Base-by-base conservation (phyloP, 2,329 filamentous ascomycete species). In the Venturia aucupariae region DNA sequence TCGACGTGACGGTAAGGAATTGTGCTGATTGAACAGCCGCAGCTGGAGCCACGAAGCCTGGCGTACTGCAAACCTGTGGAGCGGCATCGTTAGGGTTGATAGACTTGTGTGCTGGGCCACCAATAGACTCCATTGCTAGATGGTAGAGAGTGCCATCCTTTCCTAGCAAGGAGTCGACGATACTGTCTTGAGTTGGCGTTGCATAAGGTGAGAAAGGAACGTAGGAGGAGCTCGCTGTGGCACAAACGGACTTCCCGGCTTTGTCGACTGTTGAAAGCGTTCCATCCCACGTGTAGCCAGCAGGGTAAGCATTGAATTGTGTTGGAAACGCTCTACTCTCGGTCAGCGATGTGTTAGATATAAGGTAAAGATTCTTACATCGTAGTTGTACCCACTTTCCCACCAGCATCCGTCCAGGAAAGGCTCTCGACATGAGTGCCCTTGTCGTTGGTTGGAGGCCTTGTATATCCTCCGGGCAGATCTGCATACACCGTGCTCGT, bases 401-500 rank as follows among this genome's bases (percentile, higher is more conserved):
- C 57, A 17, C 39, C 57, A 24, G 39, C 57, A 10, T 38, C 57
- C 27, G 57, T 60, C 57, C 57, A 60, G 15, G 35, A 41, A 27
- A 60, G 42, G 57, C 57, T 60, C 24, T 38, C 35, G 30, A 60
- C 46, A 7, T 63, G 61, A 3, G 65, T 67, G 0, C 66, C 66
- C 3, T 51, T 46, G 10, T 61, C 24, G 42, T 67, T 61, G 2
- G 64, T 65, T 13, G 66, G 65, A 24, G 66, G 66, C 17, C 61
- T 46, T 6, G 65, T 67, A 35, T 55, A 62, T 8, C 66, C 66
- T 10, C 39, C 62, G 3, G 66, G 66, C 24, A 67, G 59, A 22
- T 63, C 61, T 8, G 55, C 63, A 24, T 59, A 65, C 5, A 61
- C 55, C 1, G 64, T 67, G 22, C 32, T 46, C 2, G 65, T 67